phyloP scores from a whole-genome alignment of 2,329 filamentous ascomycete genomes.

The Proliferodiscus dingleyae region DNA sequence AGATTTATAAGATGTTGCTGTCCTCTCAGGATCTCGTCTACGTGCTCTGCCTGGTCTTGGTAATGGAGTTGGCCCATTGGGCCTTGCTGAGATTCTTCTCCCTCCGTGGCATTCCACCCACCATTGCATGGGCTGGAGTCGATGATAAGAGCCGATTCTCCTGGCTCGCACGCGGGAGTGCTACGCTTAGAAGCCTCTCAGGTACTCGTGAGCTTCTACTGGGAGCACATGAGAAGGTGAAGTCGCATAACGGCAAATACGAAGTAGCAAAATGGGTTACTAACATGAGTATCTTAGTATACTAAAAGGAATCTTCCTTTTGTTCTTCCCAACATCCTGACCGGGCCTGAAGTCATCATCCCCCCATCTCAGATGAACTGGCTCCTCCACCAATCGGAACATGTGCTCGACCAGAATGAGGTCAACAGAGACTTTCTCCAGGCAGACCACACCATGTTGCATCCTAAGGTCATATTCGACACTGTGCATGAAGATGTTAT shows the following conservation, averaged over 20 bases:
- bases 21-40: neutral
- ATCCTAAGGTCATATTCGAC: constrained; percentile 18
- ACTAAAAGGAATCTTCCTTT: constrained; percentile 39
- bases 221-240: constrained; percentile 20
- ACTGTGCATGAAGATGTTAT: constrained; percentile 35
- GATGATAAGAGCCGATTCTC: neutral
- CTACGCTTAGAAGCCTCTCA: constrained; percentile 14
- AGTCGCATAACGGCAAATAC: too few relatives aligned
- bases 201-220: constrained; percentile 16
- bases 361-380: constrained; percentile 37
- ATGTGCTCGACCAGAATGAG: constrained; percentile 30
- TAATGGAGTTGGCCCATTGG: constrained; percentile 3
- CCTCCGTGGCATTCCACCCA: constrained; percentile 6
- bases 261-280: neutral
- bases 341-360: constrained; percentile 39
- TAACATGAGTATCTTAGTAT: constrained; percentile 31
- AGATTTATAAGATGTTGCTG: neutral
- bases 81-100: constrained; percentile 16
- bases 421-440: constrained; percentile 39
- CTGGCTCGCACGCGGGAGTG: constrained; percentile 13
- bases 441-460: constrained; percentile 31
- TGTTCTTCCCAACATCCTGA: constrained; percentile 37
- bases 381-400: constrained; percentile 37
- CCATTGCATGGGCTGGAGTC: constrained; percentile 17
- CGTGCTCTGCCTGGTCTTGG: neutral